These are phyloP conservation scores for Syzygium oleosum DNA, from an alignment of 345 rosid genomes.

Conservation along the genomic window DNA sequence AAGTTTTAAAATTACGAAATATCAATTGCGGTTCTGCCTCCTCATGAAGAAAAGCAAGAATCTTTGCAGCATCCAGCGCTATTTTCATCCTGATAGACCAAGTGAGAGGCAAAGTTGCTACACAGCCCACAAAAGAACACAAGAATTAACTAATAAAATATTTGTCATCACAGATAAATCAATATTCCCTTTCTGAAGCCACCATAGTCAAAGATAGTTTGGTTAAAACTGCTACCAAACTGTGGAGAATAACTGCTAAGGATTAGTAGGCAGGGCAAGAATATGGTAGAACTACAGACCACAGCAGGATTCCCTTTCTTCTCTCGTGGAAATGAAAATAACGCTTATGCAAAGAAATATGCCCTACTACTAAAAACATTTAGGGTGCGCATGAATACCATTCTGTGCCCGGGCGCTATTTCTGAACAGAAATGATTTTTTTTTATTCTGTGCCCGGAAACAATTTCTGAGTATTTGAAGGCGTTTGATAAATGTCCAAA, in stretches of 20 bases:
- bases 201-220: not conserved
- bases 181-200: not conserved
- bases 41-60: conserved; percentile 3
- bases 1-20: not conserved
- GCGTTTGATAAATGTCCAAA: too few species aligned
- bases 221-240: not conserved
- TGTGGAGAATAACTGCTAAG: too few species aligned
- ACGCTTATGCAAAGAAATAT: not conserved
- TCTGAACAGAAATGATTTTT: too few species aligned
- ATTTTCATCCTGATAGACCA: conserved; percentile 2
- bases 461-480: too few species aligned
- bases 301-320: not conserved
- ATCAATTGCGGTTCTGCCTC: not conserved
- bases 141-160: accelerated
- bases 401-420: too few species aligned
- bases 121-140: not conserved
- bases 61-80: not conserved
- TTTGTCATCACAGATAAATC: not conserved
- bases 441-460: too few species aligned
- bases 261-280: not conserved
- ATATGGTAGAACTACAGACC: not conserved
- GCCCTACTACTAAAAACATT: too few species aligned
- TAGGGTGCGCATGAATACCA: too few species aligned
- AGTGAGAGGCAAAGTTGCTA: not conserved
- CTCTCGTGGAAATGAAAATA: too few species aligned